Percentiles rank a stretch among this genome's conserved stretches.
Conservation (phyloP, 208 protist species). For the Trypanosoma caninum region DNA sequence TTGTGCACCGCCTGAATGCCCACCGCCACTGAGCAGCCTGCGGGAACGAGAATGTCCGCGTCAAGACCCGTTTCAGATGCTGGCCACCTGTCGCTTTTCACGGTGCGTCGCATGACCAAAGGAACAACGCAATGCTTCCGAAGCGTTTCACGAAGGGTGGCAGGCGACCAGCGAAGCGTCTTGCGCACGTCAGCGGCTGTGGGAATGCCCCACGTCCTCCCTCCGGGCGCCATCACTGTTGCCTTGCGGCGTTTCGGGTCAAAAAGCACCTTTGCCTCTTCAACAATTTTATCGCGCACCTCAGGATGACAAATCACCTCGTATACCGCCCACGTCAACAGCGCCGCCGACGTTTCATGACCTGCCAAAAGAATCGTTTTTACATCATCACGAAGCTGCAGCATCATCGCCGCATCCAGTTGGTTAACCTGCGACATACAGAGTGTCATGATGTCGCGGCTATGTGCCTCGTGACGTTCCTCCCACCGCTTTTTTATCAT, state of each 20-base stretch:
- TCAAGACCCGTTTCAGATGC: slow-evolving; percentile 74
- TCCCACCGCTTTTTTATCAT: slow-evolving; percentile 72
- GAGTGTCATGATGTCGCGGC: slow-evolving; percentile 70
- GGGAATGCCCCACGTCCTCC: slow-evolving; percentile 58
- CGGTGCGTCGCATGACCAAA: slow-evolving; percentile 76
- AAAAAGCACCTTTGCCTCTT: slow-evolving; percentile 68
- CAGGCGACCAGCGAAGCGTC: slow-evolving; percentile 68
- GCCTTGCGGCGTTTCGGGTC: slow-evolving; percentile 56
- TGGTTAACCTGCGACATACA: slow-evolving; percentile 82
- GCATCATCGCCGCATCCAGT: slow-evolving; percentile 45
- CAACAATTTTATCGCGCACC: slow-evolving; percentile 44
- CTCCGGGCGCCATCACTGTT: slow-evolving; percentile 57
- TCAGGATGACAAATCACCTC: slow-evolving; percentile 72
- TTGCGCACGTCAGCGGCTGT: slow-evolving; percentile 46
- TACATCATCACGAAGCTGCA: slow-evolving; percentile 81
- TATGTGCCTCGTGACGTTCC: slow-evolving; percentile 33
- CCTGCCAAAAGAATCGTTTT: slow-evolving; percentile 90
- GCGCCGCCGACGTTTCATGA: slow-evolving; percentile 85
- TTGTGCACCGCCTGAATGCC: slow-evolving; percentile 81
- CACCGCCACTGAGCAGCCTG: slow-evolving; percentile 71
- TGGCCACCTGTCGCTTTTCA: slow-evolving; percentile 72
- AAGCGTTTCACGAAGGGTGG: slow-evolving; percentile 83
- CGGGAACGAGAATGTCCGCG: slow-evolving; percentile 63
- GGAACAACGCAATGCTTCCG: slow-evolving; percentile 85
- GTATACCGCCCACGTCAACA: slow-evolving; percentile 91